Percentiles rank a stretch among this genome's conserved stretches.
Evolutionary conservation across 768 basidiomycete genomes (phyloP).

Genomic region (Neoboletus magnificus): DNA sequence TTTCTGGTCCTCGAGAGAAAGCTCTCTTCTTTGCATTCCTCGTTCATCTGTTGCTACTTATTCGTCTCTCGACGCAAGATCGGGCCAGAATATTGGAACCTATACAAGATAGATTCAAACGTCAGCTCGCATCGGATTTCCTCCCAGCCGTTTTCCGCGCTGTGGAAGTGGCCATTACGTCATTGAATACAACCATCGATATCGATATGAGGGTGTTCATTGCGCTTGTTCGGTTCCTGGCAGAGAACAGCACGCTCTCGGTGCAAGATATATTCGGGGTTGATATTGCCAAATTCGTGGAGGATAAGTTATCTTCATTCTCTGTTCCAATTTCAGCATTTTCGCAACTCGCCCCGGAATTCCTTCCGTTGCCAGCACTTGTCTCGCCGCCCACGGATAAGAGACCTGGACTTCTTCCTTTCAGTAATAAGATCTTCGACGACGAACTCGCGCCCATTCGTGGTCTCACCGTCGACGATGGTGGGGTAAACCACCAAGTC

Average conservation of each 20-base stretch:
- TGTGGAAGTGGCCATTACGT: constrained; percentile 26
- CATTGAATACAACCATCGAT: constrained; percentile 34
- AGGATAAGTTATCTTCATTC: constrained; percentile 19
- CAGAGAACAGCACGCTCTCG: constrained; percentile 20
- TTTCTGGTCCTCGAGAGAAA: constrained; percentile 4
- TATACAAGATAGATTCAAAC: constrained; percentile 29
- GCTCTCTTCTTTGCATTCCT: constrained; percentile 37
- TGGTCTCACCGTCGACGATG: constrained; percentile 2
- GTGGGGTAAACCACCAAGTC: constrained; percentile 2
- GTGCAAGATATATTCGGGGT: constrained; percentile 30
- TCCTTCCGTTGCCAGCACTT: constrained; percentile 12
- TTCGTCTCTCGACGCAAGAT: constrained; percentile 35
- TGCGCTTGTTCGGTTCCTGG: constrained; percentile 39
- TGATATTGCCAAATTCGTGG: constrained; percentile 21
- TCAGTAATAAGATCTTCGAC: constrained; percentile 42
- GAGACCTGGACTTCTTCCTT: constrained; percentile 33
- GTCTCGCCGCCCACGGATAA: not conserved
- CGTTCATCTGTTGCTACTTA: constrained; percentile 39
- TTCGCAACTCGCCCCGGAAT: constrained; percentile 16
- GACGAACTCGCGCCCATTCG: constrained; percentile 37
- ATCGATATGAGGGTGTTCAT: constrained; percentile 54
- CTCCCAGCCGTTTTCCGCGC: constrained; percentile 39
- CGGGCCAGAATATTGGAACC: constrained; percentile 35
- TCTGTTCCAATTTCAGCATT: constrained; percentile 19
- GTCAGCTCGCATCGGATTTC: constrained; percentile 36